Conservation (phyloP, 495 filamentous ascomycete genomes). For the Daldinia childiae region DNA sequence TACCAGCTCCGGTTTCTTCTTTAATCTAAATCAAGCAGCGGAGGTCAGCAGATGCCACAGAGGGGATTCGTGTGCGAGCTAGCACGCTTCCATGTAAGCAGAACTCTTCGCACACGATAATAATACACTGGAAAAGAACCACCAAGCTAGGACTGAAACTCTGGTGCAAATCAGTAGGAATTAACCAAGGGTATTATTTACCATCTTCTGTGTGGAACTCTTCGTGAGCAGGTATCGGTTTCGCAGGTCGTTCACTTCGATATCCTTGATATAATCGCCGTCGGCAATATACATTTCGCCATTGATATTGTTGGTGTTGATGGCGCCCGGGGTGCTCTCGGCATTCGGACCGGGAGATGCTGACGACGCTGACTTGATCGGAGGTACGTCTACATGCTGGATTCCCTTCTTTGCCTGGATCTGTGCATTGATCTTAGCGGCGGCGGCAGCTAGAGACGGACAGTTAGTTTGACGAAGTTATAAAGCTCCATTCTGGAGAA, state of each 20-base stretch:
- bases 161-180: slow-evolving; percentile 82
- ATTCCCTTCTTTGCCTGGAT: slow-evolving; percentile 92
- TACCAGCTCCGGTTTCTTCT: slow-evolving; percentile 99
- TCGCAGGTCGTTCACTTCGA: slow-evolving; percentile 97
- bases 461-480: slow-evolving; percentile 36
- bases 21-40: slow-evolving; percentile 97
- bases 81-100: slow-evolving; percentile 85
- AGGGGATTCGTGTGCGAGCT: slow-evolving; percentile 75
- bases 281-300: slow-evolving; percentile 92
- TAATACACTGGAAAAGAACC: slow-evolving; percentile 50
- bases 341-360: slow-evolving; percentile 34
- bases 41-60: slow-evolving; percentile 98
- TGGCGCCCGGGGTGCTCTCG: slow-evolving; percentile 44
- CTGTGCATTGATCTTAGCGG: slow-evolving; percentile 91
- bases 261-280: slow-evolving; percentile 96
- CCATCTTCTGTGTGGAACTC: slow-evolving; percentile 98
- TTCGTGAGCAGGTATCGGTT: slow-evolving; percentile 98
- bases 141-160: slow-evolving; percentile 54
- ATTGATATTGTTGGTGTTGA: slow-evolving; percentile 68
- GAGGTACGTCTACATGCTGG: slow-evolving; percentile 93
- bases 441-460: slow-evolving; percentile 75
- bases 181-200: slow-evolving; percentile 81
- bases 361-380: slow-evolving; percentile 68
- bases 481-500: not conserved
- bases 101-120: slow-evolving; percentile 69